phyloP scores from a whole-genome alignment of 2,329 filamentous ascomycete genomes.

The Xylariaceae sp. region DNA sequence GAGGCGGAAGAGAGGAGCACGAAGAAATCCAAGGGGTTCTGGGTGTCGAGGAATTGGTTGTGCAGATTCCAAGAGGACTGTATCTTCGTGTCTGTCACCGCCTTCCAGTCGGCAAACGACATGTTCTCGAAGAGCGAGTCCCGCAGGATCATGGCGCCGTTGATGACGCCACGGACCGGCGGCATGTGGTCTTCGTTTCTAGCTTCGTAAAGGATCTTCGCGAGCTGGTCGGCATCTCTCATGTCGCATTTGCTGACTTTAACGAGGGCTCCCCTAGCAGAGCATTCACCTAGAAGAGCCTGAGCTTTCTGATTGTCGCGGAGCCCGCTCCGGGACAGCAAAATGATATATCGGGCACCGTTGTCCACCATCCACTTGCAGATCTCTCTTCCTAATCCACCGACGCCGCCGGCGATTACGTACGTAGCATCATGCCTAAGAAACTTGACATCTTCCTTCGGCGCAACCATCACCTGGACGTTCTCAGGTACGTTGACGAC shows the following conservation, averaged over 20 bases:
- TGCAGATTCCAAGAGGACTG: slow-evolving; percentile 27
- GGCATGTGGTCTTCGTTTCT: neutral
- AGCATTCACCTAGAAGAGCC: neutral
- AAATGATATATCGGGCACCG: slow-evolving; percentile 8
- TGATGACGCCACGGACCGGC: neutral
- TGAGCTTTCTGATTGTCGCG: neutral
- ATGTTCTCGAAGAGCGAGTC: slow-evolving; percentile 11
- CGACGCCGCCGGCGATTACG: slow-evolving; percentile 5
- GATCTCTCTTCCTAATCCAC: slow-evolving; percentile 1
- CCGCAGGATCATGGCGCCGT: neutral
- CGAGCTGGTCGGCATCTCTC: neutral
- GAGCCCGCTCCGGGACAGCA: slow-evolving; percentile 10
- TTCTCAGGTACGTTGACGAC: neutral
- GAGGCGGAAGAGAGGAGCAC: slow-evolving; percentile 42
- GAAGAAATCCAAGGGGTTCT: slow-evolving; percentile 39
- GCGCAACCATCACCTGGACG: neutral
- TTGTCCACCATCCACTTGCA: slow-evolving; percentile 2
- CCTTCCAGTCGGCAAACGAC: slow-evolving; percentile 6
- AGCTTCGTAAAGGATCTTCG: neutral
- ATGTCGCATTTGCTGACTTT: neutral
- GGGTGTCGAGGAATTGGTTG: neutral
- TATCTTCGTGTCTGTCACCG: slow-evolving; percentile 4
- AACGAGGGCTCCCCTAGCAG: neutral
- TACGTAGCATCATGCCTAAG: neutral
- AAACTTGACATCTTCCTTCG: neutral